Conservation (phyloP, 345 rosid species). For the Nephelium lappaceum region DNA sequence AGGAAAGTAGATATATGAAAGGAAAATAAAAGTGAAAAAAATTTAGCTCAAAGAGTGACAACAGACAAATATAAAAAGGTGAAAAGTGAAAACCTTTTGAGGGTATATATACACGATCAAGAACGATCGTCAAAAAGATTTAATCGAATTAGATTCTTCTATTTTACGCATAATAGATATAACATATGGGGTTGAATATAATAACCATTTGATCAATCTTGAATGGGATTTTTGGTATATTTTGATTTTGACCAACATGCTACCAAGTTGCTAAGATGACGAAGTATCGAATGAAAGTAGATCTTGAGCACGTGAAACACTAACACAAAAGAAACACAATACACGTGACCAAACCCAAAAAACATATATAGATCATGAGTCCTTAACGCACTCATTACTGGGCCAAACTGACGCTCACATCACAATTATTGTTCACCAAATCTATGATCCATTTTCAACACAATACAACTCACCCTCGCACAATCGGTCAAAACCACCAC, state of each 20-base stretch:
- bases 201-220: too few species aligned
- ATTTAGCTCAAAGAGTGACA: too few species aligned
- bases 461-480: background rate
- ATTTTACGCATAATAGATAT: background rate
- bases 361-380: background rate
- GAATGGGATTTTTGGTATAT: too few species aligned
- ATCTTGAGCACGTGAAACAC: background rate
- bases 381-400: background rate
- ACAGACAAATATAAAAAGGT: too few species aligned
- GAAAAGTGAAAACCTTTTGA: too few species aligned
- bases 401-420: background rate
- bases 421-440: background rate
- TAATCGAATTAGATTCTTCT: background rate
- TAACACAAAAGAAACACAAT: background rate
- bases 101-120: too few species aligned
- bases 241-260: background rate
- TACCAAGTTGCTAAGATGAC: background rate
- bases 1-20: too few species aligned
- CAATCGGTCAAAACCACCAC: slow-evolving; percentile 1
- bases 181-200: background rate
- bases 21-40: too few species aligned
- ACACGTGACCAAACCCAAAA: background rate
- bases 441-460: background rate
- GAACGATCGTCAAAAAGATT: too few species aligned
- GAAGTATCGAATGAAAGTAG: background rate